Percentiles rank a stretch among this genome's conserved stretches.
Evolutionary conservation across 257 asterid genomes (phyloP).

Genomic region (Nicotiana noctiflora): DNA sequence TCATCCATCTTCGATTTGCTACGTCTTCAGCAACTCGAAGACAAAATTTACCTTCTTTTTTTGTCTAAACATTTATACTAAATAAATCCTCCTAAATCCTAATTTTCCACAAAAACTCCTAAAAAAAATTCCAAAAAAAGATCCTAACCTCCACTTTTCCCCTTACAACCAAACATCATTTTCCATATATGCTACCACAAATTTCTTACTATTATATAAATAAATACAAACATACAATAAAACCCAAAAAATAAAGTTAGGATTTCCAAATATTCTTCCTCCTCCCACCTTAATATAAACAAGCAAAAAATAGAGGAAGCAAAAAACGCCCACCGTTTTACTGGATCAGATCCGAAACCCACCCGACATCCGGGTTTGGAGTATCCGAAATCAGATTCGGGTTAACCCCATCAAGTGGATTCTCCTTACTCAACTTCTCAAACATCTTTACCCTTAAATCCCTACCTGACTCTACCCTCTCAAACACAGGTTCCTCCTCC

Average conservation of each 20-base stretch:
- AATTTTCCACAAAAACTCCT: not conserved
- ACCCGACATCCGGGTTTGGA: constrained; percentile 48
- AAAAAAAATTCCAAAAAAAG: no score
- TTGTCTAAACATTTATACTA: not conserved
- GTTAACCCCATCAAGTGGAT: constrained; percentile 36
- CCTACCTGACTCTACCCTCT: constrained; percentile 48
- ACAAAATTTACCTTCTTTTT: not conserved
- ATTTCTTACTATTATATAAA: not conserved
- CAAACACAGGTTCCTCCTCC: constrained; percentile 40
- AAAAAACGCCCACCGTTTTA: constrained; percentile 3
- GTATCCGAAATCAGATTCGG: constrained; percentile 13
- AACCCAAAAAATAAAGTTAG: not conserved
- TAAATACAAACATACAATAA: not conserved
- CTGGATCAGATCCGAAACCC: constrained; percentile 63
- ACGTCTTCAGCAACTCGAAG: no score
- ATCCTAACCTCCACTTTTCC: not conserved
- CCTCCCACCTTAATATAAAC: no score
- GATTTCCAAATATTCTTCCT: no score
- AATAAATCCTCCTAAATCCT: not conserved
- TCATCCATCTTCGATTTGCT: no score
- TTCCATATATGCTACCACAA: not conserved
- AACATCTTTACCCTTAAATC: constrained; percentile 44
- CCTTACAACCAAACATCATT: not conserved
- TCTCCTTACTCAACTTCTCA: constrained; percentile 40
- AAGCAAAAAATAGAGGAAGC: not conserved